Evolutionary conservation across 331 rosid genomes (phyloP).

Genomic region (Saraca asoca): DNA sequence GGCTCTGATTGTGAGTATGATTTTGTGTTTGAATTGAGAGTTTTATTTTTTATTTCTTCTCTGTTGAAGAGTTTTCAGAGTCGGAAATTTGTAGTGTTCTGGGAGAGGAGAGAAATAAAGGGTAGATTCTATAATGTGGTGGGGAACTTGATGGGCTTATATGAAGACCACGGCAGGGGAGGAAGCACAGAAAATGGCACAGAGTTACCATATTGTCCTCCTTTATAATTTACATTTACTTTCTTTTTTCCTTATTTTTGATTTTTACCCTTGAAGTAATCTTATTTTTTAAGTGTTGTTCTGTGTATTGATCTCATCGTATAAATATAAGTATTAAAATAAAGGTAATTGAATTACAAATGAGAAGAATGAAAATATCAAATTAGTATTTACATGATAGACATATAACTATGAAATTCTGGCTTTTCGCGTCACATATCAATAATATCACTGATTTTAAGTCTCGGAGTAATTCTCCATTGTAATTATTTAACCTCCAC

Average conservation of each 20-base stretch:
- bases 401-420: too few species aligned
- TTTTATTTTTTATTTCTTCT: conserved; percentile 1
- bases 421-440: too few species aligned
- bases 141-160: conserved; percentile 58
- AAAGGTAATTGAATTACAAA: too few species aligned
- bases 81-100: conserved; percentile 21
- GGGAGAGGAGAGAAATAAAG: conserved; percentile 30
- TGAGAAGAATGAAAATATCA: too few species aligned
- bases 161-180: conserved; percentile 46
- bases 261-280: too few species aligned
- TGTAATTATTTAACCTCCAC: too few species aligned
- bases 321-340: too few species aligned
- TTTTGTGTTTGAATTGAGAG: not conserved
- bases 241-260: not conserved
- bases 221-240: not conserved
- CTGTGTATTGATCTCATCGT: too few species aligned
- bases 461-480: too few species aligned
- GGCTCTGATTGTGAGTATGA: not conserved
- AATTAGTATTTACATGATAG: too few species aligned
- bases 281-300: too few species aligned
- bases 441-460: too few species aligned
- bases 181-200: not conserved
- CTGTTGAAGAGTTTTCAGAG: conserved; percentile 22
- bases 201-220: conserved; percentile 44
- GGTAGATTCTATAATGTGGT: conserved; percentile 47